phyloP scores from a whole-genome alignment of 352 stramenopile species.

The Plasmopara viticola region DNA sequence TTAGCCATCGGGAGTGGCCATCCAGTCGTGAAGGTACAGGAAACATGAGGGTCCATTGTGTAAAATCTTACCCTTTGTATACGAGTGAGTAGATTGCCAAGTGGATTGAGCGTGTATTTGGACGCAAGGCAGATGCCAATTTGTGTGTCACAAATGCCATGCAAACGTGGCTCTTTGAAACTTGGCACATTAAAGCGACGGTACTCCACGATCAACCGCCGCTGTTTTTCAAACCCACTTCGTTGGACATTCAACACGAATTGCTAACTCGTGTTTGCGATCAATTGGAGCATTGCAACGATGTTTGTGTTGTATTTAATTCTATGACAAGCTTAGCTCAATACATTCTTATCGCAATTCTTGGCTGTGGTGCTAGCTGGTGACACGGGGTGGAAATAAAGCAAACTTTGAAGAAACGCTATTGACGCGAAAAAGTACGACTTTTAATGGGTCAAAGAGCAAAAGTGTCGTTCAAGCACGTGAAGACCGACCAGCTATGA shows the following conservation, averaged over 20 bases:
- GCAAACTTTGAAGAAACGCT: conserved; percentile 51
- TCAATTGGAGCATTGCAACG: conserved; percentile 64
- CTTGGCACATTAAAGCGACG: conserved; percentile 85
- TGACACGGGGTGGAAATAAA: conserved; percentile 23
- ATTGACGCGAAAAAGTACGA: conserved; percentile 39
- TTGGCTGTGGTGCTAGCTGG: conserved; percentile 18
- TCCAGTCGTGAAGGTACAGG: conserved; percentile 58
- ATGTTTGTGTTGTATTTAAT: conserved; percentile 30
- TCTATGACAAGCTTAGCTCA: not conserved
- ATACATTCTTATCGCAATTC: not conserved
- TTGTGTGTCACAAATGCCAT: conserved; percentile 97
- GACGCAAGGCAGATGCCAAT: conserved; percentile 89
- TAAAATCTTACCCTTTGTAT: not conserved
- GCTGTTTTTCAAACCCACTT: conserved; percentile 87
- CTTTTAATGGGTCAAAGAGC: conserved; percentile 22
- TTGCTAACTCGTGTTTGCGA: conserved; percentile 81
- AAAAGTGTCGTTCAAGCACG: conserved; percentile 25
- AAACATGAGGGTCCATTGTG: not conserved
- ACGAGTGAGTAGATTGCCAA: conserved; percentile 50
- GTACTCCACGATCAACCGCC: conserved; percentile 95
- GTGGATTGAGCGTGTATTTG: conserved; percentile 86
- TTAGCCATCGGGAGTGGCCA: conserved; percentile 57
- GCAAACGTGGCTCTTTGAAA: conserved; percentile 87
- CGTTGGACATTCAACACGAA: conserved; percentile 82
- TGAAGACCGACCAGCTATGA: conserved; percentile 55